Base-by-base conservation (phyloP, 495 filamentous ascomycete genomes). In the Neohortaea acidophila region DNA sequence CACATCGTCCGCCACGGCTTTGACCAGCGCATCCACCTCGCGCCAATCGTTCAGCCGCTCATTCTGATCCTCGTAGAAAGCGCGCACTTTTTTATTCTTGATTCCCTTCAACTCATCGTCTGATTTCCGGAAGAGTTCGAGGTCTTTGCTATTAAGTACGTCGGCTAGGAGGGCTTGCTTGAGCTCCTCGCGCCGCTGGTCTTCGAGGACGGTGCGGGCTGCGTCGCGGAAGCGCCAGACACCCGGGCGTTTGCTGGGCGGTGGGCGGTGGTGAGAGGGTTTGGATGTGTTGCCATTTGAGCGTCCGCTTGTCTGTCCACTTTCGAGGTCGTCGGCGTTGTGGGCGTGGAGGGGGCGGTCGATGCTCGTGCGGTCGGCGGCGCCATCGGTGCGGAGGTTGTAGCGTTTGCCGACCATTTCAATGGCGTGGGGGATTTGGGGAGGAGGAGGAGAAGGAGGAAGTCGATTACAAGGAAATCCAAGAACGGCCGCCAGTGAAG, bases 1-100 rank as follows among this genome's bases (percentile, higher is more conserved):
- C 14, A 70, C 56, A 41, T 71, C 62, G 49, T 69, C 68, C 9
- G 68, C 62, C 13, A 70, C 50, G 7, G 51, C 54, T 44, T 59
- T 57, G 11, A 71, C 68, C 17, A 70, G 42, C 0, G 58, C 53
- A 45, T 70, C 68, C 4, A 70, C 65, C 50, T 70, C 62, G 4
- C 67, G 35, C 67, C 67, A 71, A 34, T 67, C 62, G 39, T 69
- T 61, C 20, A 70, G 44, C 0, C 59, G 38, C 22, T 60, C 53
- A 39, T 72, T 72, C 44, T 69, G 67, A 13, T 47, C 47, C 37
- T 66, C 59, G 46, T 70, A 70, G 38, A 66, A 69, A 5, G 34
- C 23, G 3, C 60, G 39, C 1, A 72, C 42, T 42, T 64, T 64
- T 44, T 67, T 67, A 33, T 62, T 59, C 46, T 62, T 55, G 34